Evolutionary conservation across 2,329 filamentous ascomycete species (phyloP).

Genomic region (Neofusicoccum sp.): DNA sequence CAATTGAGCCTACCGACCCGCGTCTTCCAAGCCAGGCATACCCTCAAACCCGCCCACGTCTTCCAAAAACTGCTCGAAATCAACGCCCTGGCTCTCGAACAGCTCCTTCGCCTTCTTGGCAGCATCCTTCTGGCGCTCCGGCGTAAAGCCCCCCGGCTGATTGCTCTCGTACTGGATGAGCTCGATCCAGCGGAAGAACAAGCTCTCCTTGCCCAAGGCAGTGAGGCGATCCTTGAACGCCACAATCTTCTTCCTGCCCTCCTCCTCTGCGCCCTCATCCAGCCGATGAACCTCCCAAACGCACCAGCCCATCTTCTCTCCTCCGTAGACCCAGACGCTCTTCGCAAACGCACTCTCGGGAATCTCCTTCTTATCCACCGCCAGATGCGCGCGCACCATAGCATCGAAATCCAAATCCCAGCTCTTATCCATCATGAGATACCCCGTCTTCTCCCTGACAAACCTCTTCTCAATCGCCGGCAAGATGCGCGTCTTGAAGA

Average conservation of each 20-base stretch:
- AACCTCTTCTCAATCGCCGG: constrained; percentile 67
- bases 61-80: constrained; percentile 78
- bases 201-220: constrained; percentile 75
- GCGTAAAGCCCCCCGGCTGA: constrained; percentile 73
- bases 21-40: constrained; percentile 52
- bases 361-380: constrained; percentile 64
- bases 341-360: constrained; percentile 67
- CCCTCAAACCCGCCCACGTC: constrained; percentile 64
- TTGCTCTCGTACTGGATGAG: constrained; percentile 84
- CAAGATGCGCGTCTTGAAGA: constrained; percentile 62
- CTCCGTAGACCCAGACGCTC: constrained; percentile 53
- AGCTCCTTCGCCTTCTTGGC: constrained; percentile 72
- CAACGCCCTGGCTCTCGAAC: constrained; percentile 71
- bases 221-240: constrained; percentile 74
- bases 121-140: constrained; percentile 68
- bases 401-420: constrained; percentile 85
- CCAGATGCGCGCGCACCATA: constrained; percentile 71
- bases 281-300: constrained; percentile 61
- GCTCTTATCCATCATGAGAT: constrained; percentile 76
- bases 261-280: constrained; percentile 55
- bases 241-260: constrained; percentile 70
- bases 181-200: constrained; percentile 93
- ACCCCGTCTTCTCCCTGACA: constrained; percentile 77
- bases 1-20: not conserved
- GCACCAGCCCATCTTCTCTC: constrained; percentile 54